Conservation (phyloP, 495 filamentous ascomycete species). For the Immersiella caudata region DNA sequence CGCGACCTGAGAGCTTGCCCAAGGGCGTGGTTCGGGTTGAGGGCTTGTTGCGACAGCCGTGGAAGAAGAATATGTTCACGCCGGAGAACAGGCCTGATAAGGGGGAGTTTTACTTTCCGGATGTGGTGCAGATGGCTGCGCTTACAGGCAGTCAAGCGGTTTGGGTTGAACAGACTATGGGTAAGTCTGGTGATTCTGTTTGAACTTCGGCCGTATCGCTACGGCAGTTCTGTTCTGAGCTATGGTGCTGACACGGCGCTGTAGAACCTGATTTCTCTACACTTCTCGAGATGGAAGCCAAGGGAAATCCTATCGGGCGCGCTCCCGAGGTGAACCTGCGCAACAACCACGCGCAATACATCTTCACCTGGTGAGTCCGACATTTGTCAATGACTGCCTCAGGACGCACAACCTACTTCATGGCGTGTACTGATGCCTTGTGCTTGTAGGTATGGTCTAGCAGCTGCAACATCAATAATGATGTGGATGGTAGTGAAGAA, state of each 20-base stretch:
- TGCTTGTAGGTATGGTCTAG: slow-evolving; percentile 77
- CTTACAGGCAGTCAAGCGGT: slow-evolving; percentile 82
- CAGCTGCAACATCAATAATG: slow-evolving; percentile 88
- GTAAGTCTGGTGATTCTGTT: slow-evolving; percentile 49
- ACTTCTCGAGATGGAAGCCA: slow-evolving; percentile 67
- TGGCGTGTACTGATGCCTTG: slow-evolving; percentile 2
- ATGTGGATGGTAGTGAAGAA: slow-evolving; percentile 90
- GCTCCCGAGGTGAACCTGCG: slow-evolving; percentile 87
- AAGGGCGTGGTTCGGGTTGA: slow-evolving; percentile 72
- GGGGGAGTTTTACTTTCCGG: slow-evolving; percentile 91
- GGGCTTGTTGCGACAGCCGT: slow-evolving; percentile 84
- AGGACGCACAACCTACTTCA: neutral
- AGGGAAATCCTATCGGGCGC: slow-evolving; percentile 92
- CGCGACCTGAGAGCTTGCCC: slow-evolving; percentile 62
- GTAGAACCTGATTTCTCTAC: slow-evolving; percentile 77
- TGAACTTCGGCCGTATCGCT: neutral
- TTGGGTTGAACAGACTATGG: slow-evolving; percentile 96
- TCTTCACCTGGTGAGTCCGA: slow-evolving; percentile 86
- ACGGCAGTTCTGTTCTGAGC: slow-evolving; percentile 6
- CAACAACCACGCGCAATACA: slow-evolving; percentile 97
- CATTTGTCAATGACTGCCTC: neutral
- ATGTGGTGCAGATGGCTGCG: slow-evolving; percentile 89
- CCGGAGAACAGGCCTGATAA: slow-evolving; percentile 82
- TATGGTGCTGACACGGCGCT: slow-evolving; percentile 15
- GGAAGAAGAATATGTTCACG: slow-evolving; percentile 97